A percentile compares a stretch with the other conserved stretches of the same genome.
Evolutionary conservation across 306 rosid species (phyloP).

Genomic region (Prunus kanzakura): DNA sequence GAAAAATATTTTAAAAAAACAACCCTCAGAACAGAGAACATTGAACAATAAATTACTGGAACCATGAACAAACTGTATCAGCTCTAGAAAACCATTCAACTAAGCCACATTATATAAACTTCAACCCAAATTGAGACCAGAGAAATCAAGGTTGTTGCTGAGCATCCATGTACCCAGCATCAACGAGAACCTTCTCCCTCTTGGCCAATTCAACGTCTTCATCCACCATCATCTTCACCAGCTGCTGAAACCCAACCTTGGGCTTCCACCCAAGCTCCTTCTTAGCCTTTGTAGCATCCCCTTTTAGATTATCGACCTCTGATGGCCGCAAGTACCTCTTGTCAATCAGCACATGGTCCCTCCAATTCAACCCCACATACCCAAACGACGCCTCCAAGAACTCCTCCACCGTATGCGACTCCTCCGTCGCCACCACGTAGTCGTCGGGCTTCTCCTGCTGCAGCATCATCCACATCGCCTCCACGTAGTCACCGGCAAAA

Average conservation of each 20-base stretch:
- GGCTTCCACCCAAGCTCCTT: constrained; percentile 93
- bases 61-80: constrained; percentile 15
- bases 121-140: not conserved
- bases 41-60: constrained; percentile 21
- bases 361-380: constrained; percentile 78
- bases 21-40: not conserved
- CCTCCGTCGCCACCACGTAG: constrained; percentile 95
- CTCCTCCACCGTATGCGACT: constrained; percentile 91
- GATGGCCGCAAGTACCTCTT: constrained; percentile 84
- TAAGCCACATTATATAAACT: constrained; percentile 11
- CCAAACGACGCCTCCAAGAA: constrained; percentile 86
- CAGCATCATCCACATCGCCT: constrained; percentile 99
- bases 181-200: constrained; percentile 96
- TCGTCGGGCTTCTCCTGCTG: constrained; percentile 96
- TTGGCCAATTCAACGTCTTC: constrained; percentile 82
- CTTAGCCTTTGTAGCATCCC: constrained; percentile 79
- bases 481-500: constrained; percentile 92
- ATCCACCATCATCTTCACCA: constrained; percentile 98
- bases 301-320: constrained; percentile 91
- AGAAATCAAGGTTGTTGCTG: constrained; percentile 81
- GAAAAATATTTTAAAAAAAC: not conserved
- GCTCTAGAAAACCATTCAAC: constrained; percentile 13
- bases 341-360: constrained; percentile 80
- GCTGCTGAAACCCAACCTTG: constrained; percentile 69
- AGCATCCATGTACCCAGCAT: constrained; percentile 97